Conservation (phyloP, 805 yeast genomes). For the Wickerhamiella spandovensis region DNA sequence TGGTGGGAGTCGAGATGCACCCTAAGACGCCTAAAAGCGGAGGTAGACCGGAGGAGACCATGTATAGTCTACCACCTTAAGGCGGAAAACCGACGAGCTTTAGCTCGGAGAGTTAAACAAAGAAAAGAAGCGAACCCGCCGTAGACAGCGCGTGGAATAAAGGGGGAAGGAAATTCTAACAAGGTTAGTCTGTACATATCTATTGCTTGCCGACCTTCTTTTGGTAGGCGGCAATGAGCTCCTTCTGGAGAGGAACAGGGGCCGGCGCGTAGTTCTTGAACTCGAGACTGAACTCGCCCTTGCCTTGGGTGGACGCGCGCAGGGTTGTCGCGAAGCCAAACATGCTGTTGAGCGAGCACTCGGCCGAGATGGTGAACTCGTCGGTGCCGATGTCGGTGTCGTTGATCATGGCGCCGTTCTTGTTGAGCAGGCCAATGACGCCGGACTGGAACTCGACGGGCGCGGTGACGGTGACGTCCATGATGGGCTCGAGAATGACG, state of each 20-base stretch:
- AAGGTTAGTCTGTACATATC: slow-evolving; percentile 8
- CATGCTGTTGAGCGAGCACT: slow-evolving; percentile 91
- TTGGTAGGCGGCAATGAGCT: slow-evolving; percentile 72
- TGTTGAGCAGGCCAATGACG: slow-evolving; percentile 83
- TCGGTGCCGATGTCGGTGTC: slow-evolving; percentile 92
- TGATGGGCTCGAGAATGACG: slow-evolving; percentile 87
- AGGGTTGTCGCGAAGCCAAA: slow-evolving; percentile 92
- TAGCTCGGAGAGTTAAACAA: no score
- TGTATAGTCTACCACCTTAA: no score
- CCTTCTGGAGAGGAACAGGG: slow-evolving; percentile 77
- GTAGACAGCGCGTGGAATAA: no score
- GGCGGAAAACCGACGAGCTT: no score
- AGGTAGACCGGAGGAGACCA: no score
- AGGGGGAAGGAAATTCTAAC: background rate
- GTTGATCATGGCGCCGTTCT: slow-evolving; percentile 78
- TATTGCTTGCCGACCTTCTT: slow-evolving; percentile 34
- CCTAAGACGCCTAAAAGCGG: no score
- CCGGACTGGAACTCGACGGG: slow-evolving; percentile 94
- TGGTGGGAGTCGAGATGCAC: no score
- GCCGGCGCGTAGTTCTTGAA: slow-evolving; percentile 87
- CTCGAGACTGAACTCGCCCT: slow-evolving; percentile 94
- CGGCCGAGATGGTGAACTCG: slow-evolving; percentile 86
- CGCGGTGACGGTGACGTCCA: slow-evolving; percentile 85
- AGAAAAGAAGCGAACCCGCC: no score
- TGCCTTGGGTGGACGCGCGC: slow-evolving; percentile 97